Evolutionary conservation across 106 monocot genomes (phyloP).

Genomic region (Phalaenopsis aphrodite): DNA sequence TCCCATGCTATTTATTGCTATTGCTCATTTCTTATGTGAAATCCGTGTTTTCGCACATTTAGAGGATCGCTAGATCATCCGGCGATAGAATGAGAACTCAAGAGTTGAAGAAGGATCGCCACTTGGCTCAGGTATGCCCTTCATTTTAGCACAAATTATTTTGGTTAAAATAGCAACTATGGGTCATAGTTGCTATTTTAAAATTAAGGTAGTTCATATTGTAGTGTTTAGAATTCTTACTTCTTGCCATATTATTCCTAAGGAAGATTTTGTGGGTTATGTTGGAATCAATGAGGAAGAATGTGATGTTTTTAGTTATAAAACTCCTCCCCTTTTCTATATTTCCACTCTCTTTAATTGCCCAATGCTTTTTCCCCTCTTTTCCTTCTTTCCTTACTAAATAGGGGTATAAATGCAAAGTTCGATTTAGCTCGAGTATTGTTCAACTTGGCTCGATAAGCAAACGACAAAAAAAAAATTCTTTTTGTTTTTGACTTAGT

Average conservation of each 20-base stretch:
- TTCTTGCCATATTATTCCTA: neutral
- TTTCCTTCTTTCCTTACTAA: no score
- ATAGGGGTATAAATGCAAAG: no score
- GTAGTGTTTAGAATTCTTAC: neutral
- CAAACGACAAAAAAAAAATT: neutral
- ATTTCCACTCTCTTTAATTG: no score
- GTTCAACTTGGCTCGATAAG: no score
- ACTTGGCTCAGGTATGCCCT: slow-evolving; percentile 57
- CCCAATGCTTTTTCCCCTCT: no score
- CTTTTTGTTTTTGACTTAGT: neutral
- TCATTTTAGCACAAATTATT: neutral
- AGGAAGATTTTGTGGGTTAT: neutral
- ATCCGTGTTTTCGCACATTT: slow-evolving; percentile 4
- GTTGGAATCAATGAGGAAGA: neutral
- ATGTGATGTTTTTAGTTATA: neutral
- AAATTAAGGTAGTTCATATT: neutral
- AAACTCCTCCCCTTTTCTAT: no score
- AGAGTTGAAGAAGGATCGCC: slow-evolving; percentile 59
- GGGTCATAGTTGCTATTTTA: no score
- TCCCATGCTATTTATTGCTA: neutral
- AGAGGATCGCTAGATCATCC: slow-evolving; percentile 71
- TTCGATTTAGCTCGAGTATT: no score
- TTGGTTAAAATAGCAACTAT: no score
- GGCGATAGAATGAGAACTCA: slow-evolving; percentile 71
- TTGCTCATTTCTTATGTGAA: neutral